These are phyloP conservation scores for Saksenaea vasiformis DNA, from an alignment of 371 early-diverging fungal genomes.

Conservation along the genomic window DNA sequence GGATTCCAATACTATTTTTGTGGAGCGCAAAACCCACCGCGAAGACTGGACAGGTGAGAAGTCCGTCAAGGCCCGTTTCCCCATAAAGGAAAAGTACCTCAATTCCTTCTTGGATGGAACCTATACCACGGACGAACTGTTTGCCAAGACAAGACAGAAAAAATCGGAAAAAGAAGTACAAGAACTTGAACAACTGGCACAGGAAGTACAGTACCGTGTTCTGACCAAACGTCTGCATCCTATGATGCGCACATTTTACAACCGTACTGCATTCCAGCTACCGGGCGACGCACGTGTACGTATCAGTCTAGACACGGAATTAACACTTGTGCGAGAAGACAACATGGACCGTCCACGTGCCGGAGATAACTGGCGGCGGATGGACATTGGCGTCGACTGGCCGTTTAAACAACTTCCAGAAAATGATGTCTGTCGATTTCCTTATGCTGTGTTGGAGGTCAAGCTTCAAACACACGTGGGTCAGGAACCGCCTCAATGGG, in stretches of 20 bases:
- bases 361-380: slow-evolving; percentile 94
- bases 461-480: slow-evolving; percentile 96
- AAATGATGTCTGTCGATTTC: slow-evolving; percentile 91
- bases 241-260: slow-evolving; percentile 95
- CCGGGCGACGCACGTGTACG: slow-evolving; percentile 98
- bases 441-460: slow-evolving; percentile 98
- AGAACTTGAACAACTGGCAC: slow-evolving; percentile 77
- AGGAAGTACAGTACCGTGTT: slow-evolving; percentile 84
- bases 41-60: slow-evolving; percentile 98
- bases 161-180: slow-evolving; percentile 85
- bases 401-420: slow-evolving; percentile 92
- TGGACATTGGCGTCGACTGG: slow-evolving; percentile 89
- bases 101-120: slow-evolving; percentile 84
- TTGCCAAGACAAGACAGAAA: slow-evolving; percentile 82
- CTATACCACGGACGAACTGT: slow-evolving; percentile 79
- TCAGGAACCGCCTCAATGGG: slow-evolving; percentile 96
- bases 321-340: slow-evolving; percentile 97
- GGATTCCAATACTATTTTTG: slow-evolving; percentile 85
- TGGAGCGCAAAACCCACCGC: slow-evolving; percentile 98
- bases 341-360: slow-evolving; percentile 69
- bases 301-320: slow-evolving; percentile 97
- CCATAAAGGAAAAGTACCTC: slow-evolving; percentile 95
- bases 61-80: slow-evolving; percentile 95
- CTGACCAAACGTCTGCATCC: slow-evolving; percentile 83
- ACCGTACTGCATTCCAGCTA: slow-evolving; percentile 99